These are phyloP conservation scores for Aspergillus sp. DNA, from an alignment of 2,329 filamentous ascomycete genomes.

Conservation along the genomic window DNA sequence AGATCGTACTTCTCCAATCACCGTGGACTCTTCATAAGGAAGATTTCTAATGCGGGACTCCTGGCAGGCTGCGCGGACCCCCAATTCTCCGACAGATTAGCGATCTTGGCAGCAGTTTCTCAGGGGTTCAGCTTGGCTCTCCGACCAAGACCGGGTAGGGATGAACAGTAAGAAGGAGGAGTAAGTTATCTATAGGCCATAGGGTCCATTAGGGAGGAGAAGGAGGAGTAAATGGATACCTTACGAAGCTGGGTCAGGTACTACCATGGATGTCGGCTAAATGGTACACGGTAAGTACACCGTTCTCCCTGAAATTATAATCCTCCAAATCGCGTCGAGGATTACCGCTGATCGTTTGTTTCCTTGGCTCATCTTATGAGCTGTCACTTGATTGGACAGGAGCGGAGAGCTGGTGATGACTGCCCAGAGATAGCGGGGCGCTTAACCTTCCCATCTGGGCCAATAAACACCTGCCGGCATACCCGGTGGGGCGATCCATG, in stretches of 20 bases:
- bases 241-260: no score
- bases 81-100: neutral
- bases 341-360: neutral
- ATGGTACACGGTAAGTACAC: neutral
- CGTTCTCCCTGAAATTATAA: no score
- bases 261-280: no score
- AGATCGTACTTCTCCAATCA: neutral
- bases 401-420: neutral
- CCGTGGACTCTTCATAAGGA: neutral
- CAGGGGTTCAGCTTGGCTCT: neutral
- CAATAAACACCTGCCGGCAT: neutral
- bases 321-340: no score
- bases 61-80: no score
- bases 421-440: neutral
- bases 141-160: no score
- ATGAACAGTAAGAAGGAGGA: no score
- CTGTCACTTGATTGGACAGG: neutral
- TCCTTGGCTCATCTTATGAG: neutral
- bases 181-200: no score
- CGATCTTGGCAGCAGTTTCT: neutral
- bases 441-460: neutral
- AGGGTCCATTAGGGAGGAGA: no score
- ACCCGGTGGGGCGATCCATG: neutral
- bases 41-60: neutral
- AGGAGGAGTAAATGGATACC: no score